These are phyloP conservation scores for Agaricus bisporus DNA, from an alignment of 768 basidiomycete genomes.

Conservation along the genomic window DNA sequence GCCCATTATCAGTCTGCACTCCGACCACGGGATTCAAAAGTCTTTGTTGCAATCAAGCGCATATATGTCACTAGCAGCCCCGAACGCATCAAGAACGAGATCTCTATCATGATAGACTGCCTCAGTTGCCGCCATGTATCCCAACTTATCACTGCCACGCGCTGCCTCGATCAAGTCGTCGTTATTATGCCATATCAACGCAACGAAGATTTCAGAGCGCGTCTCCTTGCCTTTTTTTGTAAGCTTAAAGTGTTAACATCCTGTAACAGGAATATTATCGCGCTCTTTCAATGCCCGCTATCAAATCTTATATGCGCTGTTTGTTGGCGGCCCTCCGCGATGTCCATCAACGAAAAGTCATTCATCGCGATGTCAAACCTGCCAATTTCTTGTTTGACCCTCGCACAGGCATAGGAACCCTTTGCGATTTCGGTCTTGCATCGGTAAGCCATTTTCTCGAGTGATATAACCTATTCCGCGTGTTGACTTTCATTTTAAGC, in stretches of 20 bases:
- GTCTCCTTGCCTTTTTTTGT: constrained; percentile 22
- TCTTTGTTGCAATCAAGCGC: constrained; percentile 90
- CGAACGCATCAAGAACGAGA: constrained; percentile 87
- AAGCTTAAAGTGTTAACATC: not conserved
- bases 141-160: constrained; percentile 92
- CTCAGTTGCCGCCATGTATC: constrained; percentile 84
- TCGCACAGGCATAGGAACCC: constrained; percentile 70
- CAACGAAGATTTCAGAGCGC: constrained; percentile 89
- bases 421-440: constrained; percentile 95
- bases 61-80: constrained; percentile 97
- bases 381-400: constrained; percentile 96
- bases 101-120: constrained; percentile 81
- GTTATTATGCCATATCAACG: constrained; percentile 91
- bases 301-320: constrained; percentile 85
- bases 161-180: constrained; percentile 87
- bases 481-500: constrained; percentile 28
- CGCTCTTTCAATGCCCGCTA: constrained; percentile 62
- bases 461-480: no score
- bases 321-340: constrained; percentile 88
- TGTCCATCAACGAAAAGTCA: constrained; percentile 78
- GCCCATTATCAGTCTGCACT: constrained; percentile 55
- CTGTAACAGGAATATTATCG: constrained; percentile 67
- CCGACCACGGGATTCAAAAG: constrained; percentile 38
- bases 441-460: constrained; percentile 57
- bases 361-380: constrained; percentile 97